Base-by-base conservation (phyloP, 176 grass and related monocot species). In the Eragrostis nindensis region DNA sequence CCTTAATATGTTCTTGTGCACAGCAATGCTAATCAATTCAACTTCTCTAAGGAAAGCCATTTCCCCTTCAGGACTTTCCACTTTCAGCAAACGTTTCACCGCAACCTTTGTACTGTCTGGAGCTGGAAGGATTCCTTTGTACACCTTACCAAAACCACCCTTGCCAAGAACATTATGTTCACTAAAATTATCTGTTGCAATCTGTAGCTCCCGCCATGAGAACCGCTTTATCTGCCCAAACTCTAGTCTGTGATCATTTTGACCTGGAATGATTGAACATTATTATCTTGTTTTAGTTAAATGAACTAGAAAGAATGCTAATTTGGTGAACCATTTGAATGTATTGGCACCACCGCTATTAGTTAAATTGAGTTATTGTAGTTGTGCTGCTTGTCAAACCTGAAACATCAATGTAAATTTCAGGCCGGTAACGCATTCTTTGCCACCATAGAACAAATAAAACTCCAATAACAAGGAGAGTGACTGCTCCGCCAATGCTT, bases 91-190 rank as follows among this genome's bases (percentile, higher is more conserved):
- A 2, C 92, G 68, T 79, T 99, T 99, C 38, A 99, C 82, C 13
- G 96, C 92, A 74, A 99, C 77, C 70, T 79, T 84, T 29, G 27
- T 86, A 44, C 71, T 68, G 11, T 97, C 60, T 66, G 89, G 29
- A 73, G 82, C 92, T 30, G 90, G 52, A 85, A 99, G 88, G 40
- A 88, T 67, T 57, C 96, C 96, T 80, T 86, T 90, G 70, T 91
- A 99, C 30, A 99, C 96, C 71, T 93, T 99, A 52, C 96, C 90
- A 16, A 99, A 99, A 71, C 96, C 96, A 4, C 96, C 96, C 84
- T 85, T 75, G 25, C 96, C 96, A 77, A 99, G 87, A 80, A 99
- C 83, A 75, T 89, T 93, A 60, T 79, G 84, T 67, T 91, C 93
- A 70, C 21, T 88, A 84, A 99, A 99, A 68, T 84, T 43, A 1